These are phyloP conservation scores for Agaricus bisporus DNA, from an alignment of 768 basidiomycete species.

Conservation along the genomic window DNA sequence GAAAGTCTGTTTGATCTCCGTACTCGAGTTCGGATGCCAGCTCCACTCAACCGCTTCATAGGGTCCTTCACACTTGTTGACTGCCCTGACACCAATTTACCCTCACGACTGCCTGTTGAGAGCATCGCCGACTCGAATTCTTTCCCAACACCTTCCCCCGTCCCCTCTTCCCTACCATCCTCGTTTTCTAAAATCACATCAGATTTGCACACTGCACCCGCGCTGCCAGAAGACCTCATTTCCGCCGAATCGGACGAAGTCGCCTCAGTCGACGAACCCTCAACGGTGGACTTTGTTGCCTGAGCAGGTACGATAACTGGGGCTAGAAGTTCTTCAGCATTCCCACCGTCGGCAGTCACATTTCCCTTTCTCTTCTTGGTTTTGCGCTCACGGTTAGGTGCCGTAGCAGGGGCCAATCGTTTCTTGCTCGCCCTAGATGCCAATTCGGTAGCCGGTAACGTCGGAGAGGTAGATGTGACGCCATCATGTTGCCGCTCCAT, in stretches of 20 bases:
- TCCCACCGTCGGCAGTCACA: background rate
- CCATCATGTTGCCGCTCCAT: background rate
- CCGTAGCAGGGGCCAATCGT: slow-evolving; percentile 3
- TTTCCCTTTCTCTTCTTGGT: slow-evolving; percentile 8
- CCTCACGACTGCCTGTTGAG: slow-evolving; percentile 1
- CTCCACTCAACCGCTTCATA: slow-evolving; percentile 2
- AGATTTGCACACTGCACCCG: background rate
- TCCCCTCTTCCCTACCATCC: slow-evolving; percentile 6
- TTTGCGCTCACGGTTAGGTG: slow-evolving; percentile 6
- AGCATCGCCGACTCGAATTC: background rate
- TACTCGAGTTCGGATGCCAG: slow-evolving; percentile 5
- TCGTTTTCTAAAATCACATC: slow-evolving; percentile 1
- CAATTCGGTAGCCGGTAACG: background rate
- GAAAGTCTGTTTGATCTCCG: background rate
- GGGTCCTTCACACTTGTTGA: slow-evolving; percentile 7
- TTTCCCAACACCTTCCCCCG: background rate
- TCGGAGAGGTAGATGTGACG: background rate
- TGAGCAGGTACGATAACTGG: background rate
- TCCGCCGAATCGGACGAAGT: background rate
- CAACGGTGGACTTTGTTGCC: background rate
- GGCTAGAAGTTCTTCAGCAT: background rate
- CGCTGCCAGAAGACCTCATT: background rate
- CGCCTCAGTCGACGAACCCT: background rate
- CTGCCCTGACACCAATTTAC: background rate
- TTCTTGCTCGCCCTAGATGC: slow-evolving; percentile 5